Conservation (phyloP, 768 basidiomycete species). For the Dioszegia hungarica region DNA sequence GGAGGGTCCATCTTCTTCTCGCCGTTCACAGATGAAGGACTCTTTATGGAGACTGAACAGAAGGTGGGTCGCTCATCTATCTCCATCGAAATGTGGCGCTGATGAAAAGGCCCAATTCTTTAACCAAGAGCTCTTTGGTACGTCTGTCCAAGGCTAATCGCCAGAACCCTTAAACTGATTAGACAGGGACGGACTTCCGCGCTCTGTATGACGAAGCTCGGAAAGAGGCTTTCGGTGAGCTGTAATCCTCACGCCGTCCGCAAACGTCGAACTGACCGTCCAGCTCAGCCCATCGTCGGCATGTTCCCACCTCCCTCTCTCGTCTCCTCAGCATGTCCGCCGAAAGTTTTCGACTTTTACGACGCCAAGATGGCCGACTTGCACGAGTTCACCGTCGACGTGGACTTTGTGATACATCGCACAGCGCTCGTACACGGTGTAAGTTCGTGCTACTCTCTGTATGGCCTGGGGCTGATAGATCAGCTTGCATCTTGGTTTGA, state of each 20-base stretch:
- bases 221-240: conserved; percentile 45
- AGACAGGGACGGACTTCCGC: conserved; percentile 37
- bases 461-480: neutral
- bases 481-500: conserved; percentile 49
- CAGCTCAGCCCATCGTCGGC: conserved; percentile 47
- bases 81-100: neutral
- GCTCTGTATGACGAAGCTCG: conserved; percentile 34
- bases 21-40: conserved; percentile 41
- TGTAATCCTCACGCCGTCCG: neutral
- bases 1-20: conserved; percentile 43
- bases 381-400: conserved; percentile 37
- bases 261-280: neutral
- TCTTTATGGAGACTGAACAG: conserved; percentile 44
- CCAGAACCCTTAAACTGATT: neutral
- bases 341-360: conserved; percentile 46
- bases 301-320: conserved; percentile 43
- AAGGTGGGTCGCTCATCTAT: no score
- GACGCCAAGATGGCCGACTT: conserved; percentile 34
- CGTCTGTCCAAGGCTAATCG: neutral
- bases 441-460: conserved; percentile 8
- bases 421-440: conserved; percentile 44
- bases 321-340: conserved; percentile 31
- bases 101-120: conserved; percentile 42
- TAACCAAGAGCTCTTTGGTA: conserved; percentile 43
- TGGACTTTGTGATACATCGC: conserved; percentile 38